phyloP scores from a whole-genome alignment of 176 grass and related monocot species.

The Musa beccarii region DNA sequence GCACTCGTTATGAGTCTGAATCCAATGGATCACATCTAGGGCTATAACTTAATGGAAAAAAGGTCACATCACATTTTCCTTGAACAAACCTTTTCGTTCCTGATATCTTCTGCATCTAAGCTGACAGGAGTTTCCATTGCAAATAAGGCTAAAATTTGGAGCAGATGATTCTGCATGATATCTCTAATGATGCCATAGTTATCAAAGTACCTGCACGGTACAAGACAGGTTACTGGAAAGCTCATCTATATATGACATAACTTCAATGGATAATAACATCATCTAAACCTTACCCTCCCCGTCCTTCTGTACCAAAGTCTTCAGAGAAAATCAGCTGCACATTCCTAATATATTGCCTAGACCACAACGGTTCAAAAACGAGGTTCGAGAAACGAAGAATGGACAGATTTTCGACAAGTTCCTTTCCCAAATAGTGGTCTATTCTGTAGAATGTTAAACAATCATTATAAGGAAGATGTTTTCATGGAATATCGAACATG shows the following conservation, averaged over 20 bases:
- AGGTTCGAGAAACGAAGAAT: slow-evolving; percentile 94
- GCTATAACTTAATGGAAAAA: not conserved
- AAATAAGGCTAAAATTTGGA: slow-evolving; percentile 92
- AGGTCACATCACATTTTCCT: not conserved
- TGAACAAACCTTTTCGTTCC: slow-evolving; percentile 75
- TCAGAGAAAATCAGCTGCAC: slow-evolving; percentile 93
- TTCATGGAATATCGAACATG: not conserved
- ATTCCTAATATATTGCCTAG: slow-evolving; percentile 85
- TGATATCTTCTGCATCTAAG: slow-evolving; percentile 93
- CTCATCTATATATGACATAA: slow-evolving; percentile 16
- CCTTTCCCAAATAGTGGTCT: slow-evolving; percentile 90
- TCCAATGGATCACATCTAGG: not conserved
- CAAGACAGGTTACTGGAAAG: slow-evolving; percentile 19
- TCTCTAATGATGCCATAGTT: slow-evolving; percentile 91
- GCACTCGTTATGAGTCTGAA: not conserved
- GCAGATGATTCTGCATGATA: slow-evolving; percentile 98
- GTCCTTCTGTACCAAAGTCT: slow-evolving; percentile 85
- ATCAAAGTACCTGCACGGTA: slow-evolving; percentile 72
- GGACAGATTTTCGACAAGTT: slow-evolving; percentile 83
- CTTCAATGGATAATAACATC: not conserved
- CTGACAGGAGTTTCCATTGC: slow-evolving; percentile 94
- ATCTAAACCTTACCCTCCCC: slow-evolving; percentile 58
- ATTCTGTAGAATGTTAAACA: slow-evolving; percentile 43
- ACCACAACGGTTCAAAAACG: slow-evolving; percentile 96
- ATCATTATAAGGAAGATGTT: not conserved